Evolutionary conservation across 129 eudicot species (phyloP), one percentile per base, ranked within the genome.

Genomic region (Arctium minus): DNA sequence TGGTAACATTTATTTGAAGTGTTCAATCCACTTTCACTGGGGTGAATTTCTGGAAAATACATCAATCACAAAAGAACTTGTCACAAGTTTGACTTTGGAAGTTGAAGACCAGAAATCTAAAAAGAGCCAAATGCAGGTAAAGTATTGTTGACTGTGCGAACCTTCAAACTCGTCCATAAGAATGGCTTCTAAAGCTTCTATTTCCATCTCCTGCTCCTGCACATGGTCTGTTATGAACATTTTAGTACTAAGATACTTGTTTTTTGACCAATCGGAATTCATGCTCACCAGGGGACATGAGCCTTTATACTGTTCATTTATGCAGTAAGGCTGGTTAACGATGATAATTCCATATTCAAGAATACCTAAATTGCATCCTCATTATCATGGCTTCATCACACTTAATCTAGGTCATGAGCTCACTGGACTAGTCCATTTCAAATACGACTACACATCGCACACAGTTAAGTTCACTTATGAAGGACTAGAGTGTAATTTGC

Each of bases 131-230:
- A 76, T 4, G 53, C 12, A 76, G 70, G 29, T 76, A 9, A 36
- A 37, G 35, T 60, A 7, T 30, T 17, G 32, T 46, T 79, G 17
- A 37, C 10, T 27, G 68, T 72, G 64, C 78, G 22, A 67, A 92
- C 97, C 97, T 88, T 87, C 86, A 70, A 94, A 92, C 48, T 94
- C 98, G 64, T 94, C 98, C 94, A 85, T 87, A 69, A 94, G 98
- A 76, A 94, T 94, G 64, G 98, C 98, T 74, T 91, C 96, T 67
- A 94, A 79, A 42, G 98, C 98, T 81, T 94, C 98, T 0, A 94
- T 89, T 88, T 94, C 98, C 98, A 92, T 94, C 85, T 94, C 98
- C 89, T 94, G 98, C 83, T 94, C 98, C 88, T 88, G 97, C 89
- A 84, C 84, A 86, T 94, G 89, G 85, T 94, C 98, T 90, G 88